Conservation (phyloP, 2,329 filamentous ascomycete species). For the Colletotrichum chlorophyti region DNA sequence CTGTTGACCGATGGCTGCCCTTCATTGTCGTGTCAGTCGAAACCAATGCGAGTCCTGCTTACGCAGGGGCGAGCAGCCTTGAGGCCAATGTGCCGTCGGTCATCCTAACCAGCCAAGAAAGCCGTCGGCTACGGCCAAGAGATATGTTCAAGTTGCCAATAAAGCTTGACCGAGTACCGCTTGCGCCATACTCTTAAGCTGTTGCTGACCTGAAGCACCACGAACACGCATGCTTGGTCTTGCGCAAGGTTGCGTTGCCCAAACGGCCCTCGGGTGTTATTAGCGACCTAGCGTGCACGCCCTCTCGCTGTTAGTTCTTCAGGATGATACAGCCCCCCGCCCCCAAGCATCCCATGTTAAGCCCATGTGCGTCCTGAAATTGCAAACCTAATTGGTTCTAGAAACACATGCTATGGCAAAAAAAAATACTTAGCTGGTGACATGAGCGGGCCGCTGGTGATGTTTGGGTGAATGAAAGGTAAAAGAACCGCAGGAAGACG, state of each 20-base stretch:
- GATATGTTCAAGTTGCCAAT: neutral
- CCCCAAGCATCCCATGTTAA: conserved; percentile 12
- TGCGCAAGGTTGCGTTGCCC: conserved; percentile 2
- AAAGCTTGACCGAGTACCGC: conserved; percentile 24
- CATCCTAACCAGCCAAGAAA: neutral
- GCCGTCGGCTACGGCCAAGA: neutral
- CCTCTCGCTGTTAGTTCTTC: no score
- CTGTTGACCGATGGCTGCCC: no score
- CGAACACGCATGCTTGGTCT: no score
- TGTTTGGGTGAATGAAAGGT: conserved; percentile 3
- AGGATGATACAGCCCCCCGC: no score
- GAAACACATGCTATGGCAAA: no score
- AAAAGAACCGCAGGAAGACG: no score
- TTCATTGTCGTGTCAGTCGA: neutral
- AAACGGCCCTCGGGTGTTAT: neutral
- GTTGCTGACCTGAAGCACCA: no score
- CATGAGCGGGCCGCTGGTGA: conserved; percentile 14
- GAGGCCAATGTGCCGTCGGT: conserved; percentile 3
- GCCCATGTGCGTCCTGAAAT: conserved; percentile 17
- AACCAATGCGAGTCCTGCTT: conserved; percentile 4
- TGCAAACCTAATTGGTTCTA: conserved; percentile 8
- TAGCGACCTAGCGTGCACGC: no score
- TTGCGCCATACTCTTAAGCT: no score
- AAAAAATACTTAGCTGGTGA: no score
- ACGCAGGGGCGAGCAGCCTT: neutral